Evolutionary conservation across 129 eudicot genomes (phyloP).

Genomic region (Calendula officinalis): DNA sequence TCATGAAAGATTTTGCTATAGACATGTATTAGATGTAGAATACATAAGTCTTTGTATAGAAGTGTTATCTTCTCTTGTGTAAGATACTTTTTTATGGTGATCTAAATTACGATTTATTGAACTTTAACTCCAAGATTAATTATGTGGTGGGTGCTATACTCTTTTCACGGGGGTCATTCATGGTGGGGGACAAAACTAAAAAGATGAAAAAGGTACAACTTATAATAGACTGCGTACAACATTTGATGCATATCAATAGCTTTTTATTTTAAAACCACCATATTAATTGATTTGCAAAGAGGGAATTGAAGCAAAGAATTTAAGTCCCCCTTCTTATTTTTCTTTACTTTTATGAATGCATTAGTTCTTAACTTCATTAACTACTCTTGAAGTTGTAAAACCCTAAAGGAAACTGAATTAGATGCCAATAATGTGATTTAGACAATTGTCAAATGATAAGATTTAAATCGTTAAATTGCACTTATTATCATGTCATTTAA

Average conservation of each 20-base stretch:
- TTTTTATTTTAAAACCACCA: conserved; percentile 14
- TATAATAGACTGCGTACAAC: conserved; percentile 15
- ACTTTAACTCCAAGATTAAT: conserved; percentile 47
- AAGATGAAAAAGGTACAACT: conserved; percentile 26
- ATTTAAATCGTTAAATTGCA: neutral
- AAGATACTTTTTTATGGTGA: too few relatives aligned
- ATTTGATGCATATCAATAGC: conserved; percentile 13
- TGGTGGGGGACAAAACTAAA: conserved; percentile 37
- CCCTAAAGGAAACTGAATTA: conserved; percentile 11
- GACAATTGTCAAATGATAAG: neutral
- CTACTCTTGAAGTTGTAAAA: conserved; percentile 14
- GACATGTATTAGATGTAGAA: too few relatives aligned
- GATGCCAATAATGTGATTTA: conserved; percentile 24
- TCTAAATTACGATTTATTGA: too few relatives aligned
- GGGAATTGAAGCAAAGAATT: conserved; percentile 26
- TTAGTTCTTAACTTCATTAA: conserved; percentile 9
- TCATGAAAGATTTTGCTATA: too few relatives aligned
- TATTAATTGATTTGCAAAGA: conserved; percentile 25
- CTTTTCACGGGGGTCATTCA: conserved; percentile 27
- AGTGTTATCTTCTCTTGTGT: too few relatives aligned
- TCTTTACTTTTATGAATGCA: neutral
- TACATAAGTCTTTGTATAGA: too few relatives aligned
- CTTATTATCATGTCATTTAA: neutral
- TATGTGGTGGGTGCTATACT: conserved; percentile 28
- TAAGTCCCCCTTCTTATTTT: neutral